Base-by-base conservation (phyloP, 2,329 filamentous ascomycete genomes). In the Alternaria solani region DNA sequence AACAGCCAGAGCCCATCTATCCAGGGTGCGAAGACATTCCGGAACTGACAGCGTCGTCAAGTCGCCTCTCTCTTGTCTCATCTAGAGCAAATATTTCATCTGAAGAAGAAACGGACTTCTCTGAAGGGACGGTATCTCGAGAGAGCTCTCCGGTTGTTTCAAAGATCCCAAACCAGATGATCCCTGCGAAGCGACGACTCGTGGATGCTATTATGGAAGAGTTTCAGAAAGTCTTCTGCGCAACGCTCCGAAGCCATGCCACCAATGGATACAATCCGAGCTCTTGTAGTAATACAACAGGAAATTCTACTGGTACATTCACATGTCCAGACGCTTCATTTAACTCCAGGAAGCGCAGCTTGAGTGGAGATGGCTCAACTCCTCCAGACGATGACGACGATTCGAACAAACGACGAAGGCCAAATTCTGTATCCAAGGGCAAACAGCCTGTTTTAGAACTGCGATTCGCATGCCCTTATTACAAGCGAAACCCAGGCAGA, bases 291-390 rank as follows among this genome's bases (percentile, higher is more conserved):
- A 20, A 2, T 9, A 8, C n/a, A 39, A 1, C 38, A 39, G n/a
- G 38, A 1, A 0, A 14, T 39, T 1, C n/a, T 1, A 6, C 38
- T 20, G 8, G 12, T 14, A 0, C n/a, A 39, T 11, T n/a, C 1
- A 3, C n/a, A 18, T 39, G 18, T 6, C 11, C 38, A 20, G 38
- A 20, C 0, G 8, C 38, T 11, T 39, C 38, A 11, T 39, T 11
- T 0, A 0, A 5, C 5, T 11, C 38, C 38, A 39, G 38, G n/a
- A 39, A 39, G 38, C 38, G 38, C 0, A 20, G 38, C 38, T 39
- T 39, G 38, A 20, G 38, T 39, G 38, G 38, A 39, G 38, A 1
- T 39, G 38, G 38, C 38, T 39, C 38, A 0, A 39, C 38, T 20
- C 38, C 38, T 0, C 38, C 38, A 39, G 38, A 39, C 3, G 38